These are phyloP conservation scores for Cryptosporidium tyzzeri DNA, from an alignment of 169 alveolate species.

Conservation along the genomic window DNA sequence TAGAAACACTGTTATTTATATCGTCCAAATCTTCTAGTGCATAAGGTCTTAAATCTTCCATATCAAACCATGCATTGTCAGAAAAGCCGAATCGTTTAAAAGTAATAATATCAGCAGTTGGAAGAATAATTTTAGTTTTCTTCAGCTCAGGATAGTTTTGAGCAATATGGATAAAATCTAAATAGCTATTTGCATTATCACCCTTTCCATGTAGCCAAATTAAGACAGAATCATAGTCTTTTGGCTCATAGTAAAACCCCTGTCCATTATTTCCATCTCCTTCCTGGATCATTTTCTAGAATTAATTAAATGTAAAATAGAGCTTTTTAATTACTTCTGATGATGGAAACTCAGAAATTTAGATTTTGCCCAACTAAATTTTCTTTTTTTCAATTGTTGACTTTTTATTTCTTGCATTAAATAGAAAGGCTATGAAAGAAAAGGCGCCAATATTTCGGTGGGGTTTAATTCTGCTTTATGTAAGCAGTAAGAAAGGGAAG, in stretches of 20 bases:
- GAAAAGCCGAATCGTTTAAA: conserved; percentile 16
- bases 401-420: not conserved
- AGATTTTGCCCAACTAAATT: not conserved
- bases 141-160: conserved; percentile 16
- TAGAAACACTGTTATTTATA: conserved; percentile 27
- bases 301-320: not conserved
- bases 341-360: not conserved
- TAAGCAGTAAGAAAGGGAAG: not conserved
- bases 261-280: conserved; percentile 71
- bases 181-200: conserved; percentile 50
- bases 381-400: not conserved
- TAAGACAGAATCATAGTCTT: conserved; percentile 33
- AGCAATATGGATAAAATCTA: conserved; percentile 12
- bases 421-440: not conserved
- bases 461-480: not conserved
- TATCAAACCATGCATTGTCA: conserved; percentile 71
- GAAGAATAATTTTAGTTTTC: conserved; percentile 50
- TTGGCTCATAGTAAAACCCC: conserved; percentile 49
- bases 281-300: conserved; percentile 10
- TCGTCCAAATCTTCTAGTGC: conserved; percentile 43
- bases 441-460: not conserved
- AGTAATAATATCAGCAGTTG: conserved; percentile 10
- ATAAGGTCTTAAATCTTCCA: conserved; percentile 13
- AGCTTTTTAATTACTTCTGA: not conserved
- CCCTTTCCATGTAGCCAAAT: conserved; percentile 76